Evolutionary conservation across 768 basidiomycete genomes (phyloP), one percentile per base, ranked within the genome.

Genomic region (Mrakia gelida): DNA sequence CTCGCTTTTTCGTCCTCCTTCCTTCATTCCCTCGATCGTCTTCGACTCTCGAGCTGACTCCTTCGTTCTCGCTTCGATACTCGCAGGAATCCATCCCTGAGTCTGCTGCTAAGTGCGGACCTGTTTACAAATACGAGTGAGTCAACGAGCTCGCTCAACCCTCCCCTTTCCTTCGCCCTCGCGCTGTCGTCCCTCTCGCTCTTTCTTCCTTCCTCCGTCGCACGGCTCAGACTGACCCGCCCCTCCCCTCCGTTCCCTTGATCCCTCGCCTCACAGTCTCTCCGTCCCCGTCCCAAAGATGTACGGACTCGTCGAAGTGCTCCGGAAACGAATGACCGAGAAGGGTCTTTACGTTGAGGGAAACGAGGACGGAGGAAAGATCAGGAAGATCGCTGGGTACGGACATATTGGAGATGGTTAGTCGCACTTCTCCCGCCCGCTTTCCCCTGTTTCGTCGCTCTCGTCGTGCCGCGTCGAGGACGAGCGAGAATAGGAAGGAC

Each of bases 341-440:
- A 80, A 79, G 38, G 87, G 86, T 1, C 68, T 88, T 43, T 79
- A 82, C 71, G 88, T 89, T 30, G 90, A 90, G 81, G 92, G 90
- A 6, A 65, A 77, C 54, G 76, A 80, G 89, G 38, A 81, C 23
- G 84, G 84, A 8, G 54, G 70, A 28, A 81, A 81, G 68, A 92
- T 98, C 59, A 91, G 91, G 83, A 89, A 91, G 82, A 92, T 95
- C 21, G 85, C 96, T 78, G 97, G 97, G 16, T 99, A 93, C 81
- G 97, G 97, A 18, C 97, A 99, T 84, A 91, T 98, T 74, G 97
- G 97, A 32, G 97, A 99, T 85, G 95, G 95, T 91, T 82, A 82
- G 90, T 85, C 23, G 56, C 65, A 67, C n/a, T 52, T 43, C 30
- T 52, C 45, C 11, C 18, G 49, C 15, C 49, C 43, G 5, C n/a